phyloP scores from a whole-genome alignment of 163 green algal genomes.

The Scenedesmus sp. region DNA sequence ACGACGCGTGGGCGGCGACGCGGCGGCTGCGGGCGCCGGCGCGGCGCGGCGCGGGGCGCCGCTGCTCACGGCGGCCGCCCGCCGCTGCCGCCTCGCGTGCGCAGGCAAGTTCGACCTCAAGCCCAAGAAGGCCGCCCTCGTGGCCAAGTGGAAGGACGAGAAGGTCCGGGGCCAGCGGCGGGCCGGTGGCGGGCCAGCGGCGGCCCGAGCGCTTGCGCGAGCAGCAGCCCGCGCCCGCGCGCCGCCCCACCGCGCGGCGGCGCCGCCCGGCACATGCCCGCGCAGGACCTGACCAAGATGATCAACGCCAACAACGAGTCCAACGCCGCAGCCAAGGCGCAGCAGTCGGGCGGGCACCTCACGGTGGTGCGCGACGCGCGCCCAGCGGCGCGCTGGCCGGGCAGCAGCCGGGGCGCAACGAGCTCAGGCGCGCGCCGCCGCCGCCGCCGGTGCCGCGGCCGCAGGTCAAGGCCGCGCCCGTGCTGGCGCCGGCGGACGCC shows the following conservation, averaged over 20 bases:
- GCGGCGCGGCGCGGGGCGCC: neutral
- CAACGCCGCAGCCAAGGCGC: conserved; percentile 33
- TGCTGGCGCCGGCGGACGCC: conserved; percentile 36
- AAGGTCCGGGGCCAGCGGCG: conserved; percentile 8
- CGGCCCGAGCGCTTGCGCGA: no score
- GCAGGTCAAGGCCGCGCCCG: conserved; percentile 41
- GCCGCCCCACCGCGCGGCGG: no score
- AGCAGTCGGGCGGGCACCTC: conserved; percentile 36
- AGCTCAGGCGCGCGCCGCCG: neutral
- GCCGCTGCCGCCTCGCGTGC: neutral
- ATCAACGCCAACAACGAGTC: conserved; percentile 44
- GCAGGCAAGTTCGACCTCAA: conserved; percentile 39
- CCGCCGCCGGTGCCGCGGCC: neutral
- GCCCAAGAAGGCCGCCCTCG: conserved; percentile 24
- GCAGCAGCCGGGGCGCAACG: neutral
- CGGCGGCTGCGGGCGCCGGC: neutral
- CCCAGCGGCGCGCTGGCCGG: neutral
- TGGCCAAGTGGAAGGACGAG: conserved; percentile 24
- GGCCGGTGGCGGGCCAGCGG: no score
- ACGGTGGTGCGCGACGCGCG: conserved; percentile 4
- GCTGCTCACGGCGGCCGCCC: neutral
- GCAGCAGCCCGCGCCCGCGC: no score
- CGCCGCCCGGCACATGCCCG: neutral
- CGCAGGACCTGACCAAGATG: conserved; percentile 42
- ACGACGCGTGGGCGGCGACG: neutral